These are phyloP conservation scores for Fusarium gaditjirri DNA, from an alignment of 2,329 filamentous ascomycete species.

Conservation along the genomic window DNA sequence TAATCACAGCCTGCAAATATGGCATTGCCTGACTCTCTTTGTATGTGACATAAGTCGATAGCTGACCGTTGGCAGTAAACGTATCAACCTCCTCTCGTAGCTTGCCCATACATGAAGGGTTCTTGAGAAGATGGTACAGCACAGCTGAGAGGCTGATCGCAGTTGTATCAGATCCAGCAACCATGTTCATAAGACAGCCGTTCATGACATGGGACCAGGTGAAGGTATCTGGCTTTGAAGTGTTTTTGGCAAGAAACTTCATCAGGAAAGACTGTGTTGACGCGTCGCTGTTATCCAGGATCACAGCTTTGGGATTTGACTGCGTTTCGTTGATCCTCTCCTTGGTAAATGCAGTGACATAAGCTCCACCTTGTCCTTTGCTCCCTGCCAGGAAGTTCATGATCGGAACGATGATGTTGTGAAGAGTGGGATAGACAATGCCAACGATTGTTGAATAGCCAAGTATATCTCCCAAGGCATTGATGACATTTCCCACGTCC, in stretches of 20 bases:
- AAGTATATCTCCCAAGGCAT: conserved; percentile 38
- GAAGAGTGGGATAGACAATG: conserved; percentile 31
- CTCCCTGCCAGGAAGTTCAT: conserved; percentile 37
- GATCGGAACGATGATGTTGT: conserved; percentile 23
- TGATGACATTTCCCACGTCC: conserved; percentile 47
- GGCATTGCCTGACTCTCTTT: not conserved
- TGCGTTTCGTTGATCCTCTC: not conserved
- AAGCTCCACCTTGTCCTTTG: conserved; percentile 29
- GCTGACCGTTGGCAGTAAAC: fast-evolving
- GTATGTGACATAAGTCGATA: not conserved
- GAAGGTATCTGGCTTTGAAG: not conserved
- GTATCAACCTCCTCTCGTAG: not conserved
- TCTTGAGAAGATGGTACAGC: not conserved
- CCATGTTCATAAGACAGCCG: not conserved
- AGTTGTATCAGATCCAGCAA: not conserved
- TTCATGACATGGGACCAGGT: not conserved
- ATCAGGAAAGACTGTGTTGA: not conserved
- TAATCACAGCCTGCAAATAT: conserved; percentile 32
- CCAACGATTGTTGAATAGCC: conserved; percentile 43
- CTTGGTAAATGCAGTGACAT: conserved; percentile 26
- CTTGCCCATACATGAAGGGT: not conserved
- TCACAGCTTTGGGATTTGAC: not conserved
- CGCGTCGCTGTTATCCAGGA: not conserved
- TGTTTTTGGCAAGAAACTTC: not conserved
- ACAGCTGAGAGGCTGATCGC: not conserved